A percentile compares a stretch with the other conserved stretches of the same genome.
These are phyloP conservation scores for Meyerozyma guilliermondii DNA, from an alignment of 1,139 yeast species.

Conservation along the genomic window DNA sequence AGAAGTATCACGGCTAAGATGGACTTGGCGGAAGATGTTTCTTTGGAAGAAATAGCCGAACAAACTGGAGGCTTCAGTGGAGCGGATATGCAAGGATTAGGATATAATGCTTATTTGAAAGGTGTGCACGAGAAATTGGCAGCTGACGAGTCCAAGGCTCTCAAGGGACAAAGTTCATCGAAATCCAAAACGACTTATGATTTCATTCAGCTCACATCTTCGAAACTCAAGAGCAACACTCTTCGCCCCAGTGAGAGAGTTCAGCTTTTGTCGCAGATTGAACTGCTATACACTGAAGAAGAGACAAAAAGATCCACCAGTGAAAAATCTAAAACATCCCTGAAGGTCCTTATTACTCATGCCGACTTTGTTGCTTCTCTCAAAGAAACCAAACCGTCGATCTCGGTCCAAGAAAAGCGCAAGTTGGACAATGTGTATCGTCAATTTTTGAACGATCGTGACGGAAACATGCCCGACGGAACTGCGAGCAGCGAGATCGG, in stretches of 20 bases:
- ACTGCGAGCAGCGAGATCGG: conserved; percentile 80
- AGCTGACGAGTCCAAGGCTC: conserved; percentile 25
- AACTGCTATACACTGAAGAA: conserved; percentile 25
- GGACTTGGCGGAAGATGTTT: conserved; percentile 46
- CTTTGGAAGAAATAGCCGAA: conserved; percentile 51
- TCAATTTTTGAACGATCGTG: conserved; percentile 73
- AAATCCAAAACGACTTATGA: conserved; percentile 20
- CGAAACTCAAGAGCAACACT: conserved; percentile 24
- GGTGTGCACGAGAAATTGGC: conserved; percentile 81
- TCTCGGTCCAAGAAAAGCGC: conserved; percentile 63
- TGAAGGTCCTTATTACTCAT: conserved; percentile 37
- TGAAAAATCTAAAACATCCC: conserved; percentile 8
- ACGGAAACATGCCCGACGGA: conserved; percentile 89
- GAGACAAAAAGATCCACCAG: conserved; percentile 3
- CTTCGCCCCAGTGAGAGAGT: conserved; percentile 43
- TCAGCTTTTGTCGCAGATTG: conserved; percentile 42
- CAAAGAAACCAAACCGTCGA: conserved; percentile 79
- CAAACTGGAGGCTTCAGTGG: conserved; percentile 80
- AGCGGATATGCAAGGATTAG: conserved; percentile 91
- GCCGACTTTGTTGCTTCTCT: conserved; percentile 62
- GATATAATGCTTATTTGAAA: conserved; percentile 85
- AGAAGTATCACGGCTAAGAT: conserved; percentile 55
- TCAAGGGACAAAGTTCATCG: conserved; percentile 8
- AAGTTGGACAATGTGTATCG: conserved; percentile 64
- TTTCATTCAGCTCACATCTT: conserved; percentile 31